Base-by-base conservation (phyloP, 805 yeast species). In the Ogataea pilisensis region DNA sequence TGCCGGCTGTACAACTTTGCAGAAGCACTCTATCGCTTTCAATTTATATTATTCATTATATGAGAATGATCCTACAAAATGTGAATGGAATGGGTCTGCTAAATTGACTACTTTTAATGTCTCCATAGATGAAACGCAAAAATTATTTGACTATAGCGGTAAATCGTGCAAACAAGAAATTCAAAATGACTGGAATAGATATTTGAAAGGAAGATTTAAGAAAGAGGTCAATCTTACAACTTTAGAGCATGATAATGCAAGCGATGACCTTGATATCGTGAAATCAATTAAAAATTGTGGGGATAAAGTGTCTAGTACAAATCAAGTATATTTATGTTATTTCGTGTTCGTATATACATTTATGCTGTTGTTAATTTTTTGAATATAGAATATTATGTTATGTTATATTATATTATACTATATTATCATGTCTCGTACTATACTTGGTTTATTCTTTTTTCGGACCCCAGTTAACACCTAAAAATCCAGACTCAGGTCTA, bases 401-500 rank as follows among this genome's bases (percentile, higher is more conserved):
- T 25, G 25, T 13, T 27, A 12, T 32, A 17, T 27, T 35, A 30
- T 28, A 22, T 19, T 29, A 16, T 36, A 28, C 13, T n/a, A 14
- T 18, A 20, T 18, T 27, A 9, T 22, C 14, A 31, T 18, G 18
- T 9, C 18, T 26, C 6, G 30, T 31, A 25, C 3, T 30, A 45
- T n/a, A n/a, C n/a, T n/a, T n/a, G n/a, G n/a, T n/a, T n/a, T 44
- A 59, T 32, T 76, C 78, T 48, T 76, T 77, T 59, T 75, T 80
- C 30, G 90, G 85, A 1, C 95, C 95, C 95, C 95, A 88, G 53
- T 77, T 80, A 37, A 87, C 80, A 24, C 95, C 95, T 44, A 87
- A 67, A 55, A 86, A 83, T 1, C 91, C 90, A 4, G 66, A 54
- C 16, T 66, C 68, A 16, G 28, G 17, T 17, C 21, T 31, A 19